These are phyloP conservation scores for Aspergillus chevalieri DNA, from an alignment of 2,329 filamentous ascomycete species.

Conservation along the genomic window DNA sequence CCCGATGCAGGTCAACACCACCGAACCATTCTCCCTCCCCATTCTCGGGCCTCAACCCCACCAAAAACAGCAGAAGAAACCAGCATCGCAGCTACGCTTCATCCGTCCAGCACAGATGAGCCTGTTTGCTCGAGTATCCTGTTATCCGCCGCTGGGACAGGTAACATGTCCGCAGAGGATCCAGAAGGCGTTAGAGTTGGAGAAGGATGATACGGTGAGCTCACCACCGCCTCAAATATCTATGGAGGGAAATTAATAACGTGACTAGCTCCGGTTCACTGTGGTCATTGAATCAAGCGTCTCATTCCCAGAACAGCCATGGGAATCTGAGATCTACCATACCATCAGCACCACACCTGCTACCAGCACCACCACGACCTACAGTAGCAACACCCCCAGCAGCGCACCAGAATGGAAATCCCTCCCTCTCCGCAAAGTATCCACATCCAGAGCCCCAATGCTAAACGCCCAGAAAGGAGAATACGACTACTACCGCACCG, in stretches of 20 bases:
- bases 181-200: constrained; percentile 19
- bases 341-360: constrained; percentile 49
- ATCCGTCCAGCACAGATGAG: constrained; percentile 37
- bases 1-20: constrained; percentile 9
- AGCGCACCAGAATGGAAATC: constrained; percentile 47
- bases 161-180: constrained; percentile 54
- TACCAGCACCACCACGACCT: constrained; percentile 34
- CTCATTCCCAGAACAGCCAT: constrained; percentile 50
- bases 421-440: constrained; percentile 46
- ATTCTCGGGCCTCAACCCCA: constrained; percentile 9
- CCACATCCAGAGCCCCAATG: constrained; percentile 21
- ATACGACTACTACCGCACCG: constrained; percentile 27
- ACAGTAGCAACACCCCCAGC: neutral
- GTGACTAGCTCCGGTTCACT: constrained; percentile 53
- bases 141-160: constrained; percentile 69
- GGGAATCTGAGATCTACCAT: constrained; percentile 73
- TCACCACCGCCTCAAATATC: neutral
- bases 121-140: constrained; percentile 52
- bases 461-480: constrained; percentile 16
- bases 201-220: constrained; percentile 21
- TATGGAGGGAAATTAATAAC: constrained; percentile 9
- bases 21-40: constrained; percentile 15
- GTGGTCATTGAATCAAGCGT: constrained; percentile 63
- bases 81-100: constrained; percentile 26
- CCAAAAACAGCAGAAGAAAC: neutral